Evolutionary conservation across 306 rosid species (phyloP).

Genomic region (Quercus wislizeni): DNA sequence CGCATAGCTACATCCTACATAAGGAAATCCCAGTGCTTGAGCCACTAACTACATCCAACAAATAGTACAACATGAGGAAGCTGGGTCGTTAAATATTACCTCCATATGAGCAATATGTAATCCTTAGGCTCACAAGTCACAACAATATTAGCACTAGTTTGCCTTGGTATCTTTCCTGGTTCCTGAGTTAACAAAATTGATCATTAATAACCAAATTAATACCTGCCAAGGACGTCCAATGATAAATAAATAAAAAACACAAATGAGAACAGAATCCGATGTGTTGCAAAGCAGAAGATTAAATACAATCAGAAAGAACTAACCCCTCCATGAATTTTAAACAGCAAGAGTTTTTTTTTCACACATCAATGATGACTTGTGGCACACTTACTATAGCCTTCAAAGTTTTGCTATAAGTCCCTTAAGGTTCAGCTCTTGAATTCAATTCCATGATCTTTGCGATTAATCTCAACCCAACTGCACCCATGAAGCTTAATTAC

Average conservation of each 20-base stretch:
- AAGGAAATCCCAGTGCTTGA: too few relatives aligned
- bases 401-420: neutral
- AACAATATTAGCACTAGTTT: neutral
- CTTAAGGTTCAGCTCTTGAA: neutral
- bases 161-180: neutral
- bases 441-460: constrained; percentile 1
- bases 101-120: neutral
- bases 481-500: constrained; percentile 17
- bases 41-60: too few relatives aligned
- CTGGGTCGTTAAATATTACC: neutral
- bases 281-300: neutral
- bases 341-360: neutral
- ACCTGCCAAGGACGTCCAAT: neutral
- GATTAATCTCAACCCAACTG: constrained; percentile 22
- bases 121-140: neutral
- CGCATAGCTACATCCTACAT: too few relatives aligned
- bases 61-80: too few relatives aligned
- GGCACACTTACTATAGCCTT: neutral
- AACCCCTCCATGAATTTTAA: neutral
- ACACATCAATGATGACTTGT: neutral
- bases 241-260: neutral
- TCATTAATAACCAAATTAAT: too few relatives aligned
- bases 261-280: neutral
- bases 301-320: neutral
- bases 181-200: neutral